phyloP scores from a whole-genome alignment of 2,329 filamentous ascomycete genomes.

The Claviceps pusilla region DNA sequence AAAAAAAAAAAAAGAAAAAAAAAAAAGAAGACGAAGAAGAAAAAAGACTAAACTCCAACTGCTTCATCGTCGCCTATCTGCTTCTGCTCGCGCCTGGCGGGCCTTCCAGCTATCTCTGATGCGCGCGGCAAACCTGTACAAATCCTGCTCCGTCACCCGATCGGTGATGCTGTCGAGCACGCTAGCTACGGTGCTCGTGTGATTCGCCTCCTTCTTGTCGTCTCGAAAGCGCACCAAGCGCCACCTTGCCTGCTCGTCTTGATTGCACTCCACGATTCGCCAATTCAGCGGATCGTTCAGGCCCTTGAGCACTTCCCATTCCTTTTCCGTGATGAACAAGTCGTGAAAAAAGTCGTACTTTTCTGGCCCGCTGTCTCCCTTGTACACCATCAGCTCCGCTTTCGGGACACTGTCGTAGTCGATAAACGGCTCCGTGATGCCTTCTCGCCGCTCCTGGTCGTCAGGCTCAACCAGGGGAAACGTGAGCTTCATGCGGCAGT shows the following conservation, averaged over 20 bases:
- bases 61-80: conserved; percentile 11
- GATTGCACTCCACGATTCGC: conserved; percentile 77
- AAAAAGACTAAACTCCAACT: neutral
- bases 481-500: conserved; percentile 66
- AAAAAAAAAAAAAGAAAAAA: neutral
- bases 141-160: conserved; percentile 66
- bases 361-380: conserved; percentile 38
- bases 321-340: conserved; percentile 54
- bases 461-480: conserved; percentile 62
- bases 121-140: conserved; percentile 51
- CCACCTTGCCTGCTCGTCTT: conserved; percentile 64
- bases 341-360: conserved; percentile 51
- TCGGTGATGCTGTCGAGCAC: conserved; percentile 85
- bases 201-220: conserved; percentile 84
- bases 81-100: conserved; percentile 24
- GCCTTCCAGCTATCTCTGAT: conserved; percentile 74
- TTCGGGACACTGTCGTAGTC: conserved; percentile 71
- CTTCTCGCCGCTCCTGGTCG: conserved; percentile 51
- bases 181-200: conserved; percentile 67
- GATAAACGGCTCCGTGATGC: conserved; percentile 43
- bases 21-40: neutral
- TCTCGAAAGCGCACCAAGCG: conserved; percentile 79
- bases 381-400: conserved; percentile 57
- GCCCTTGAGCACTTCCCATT: conserved; percentile 73
- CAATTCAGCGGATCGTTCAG: conserved; percentile 66